Evolutionary conservation across 257 asterid species (phyloP).

Genomic region (Phtheirospermum japonicum): DNA sequence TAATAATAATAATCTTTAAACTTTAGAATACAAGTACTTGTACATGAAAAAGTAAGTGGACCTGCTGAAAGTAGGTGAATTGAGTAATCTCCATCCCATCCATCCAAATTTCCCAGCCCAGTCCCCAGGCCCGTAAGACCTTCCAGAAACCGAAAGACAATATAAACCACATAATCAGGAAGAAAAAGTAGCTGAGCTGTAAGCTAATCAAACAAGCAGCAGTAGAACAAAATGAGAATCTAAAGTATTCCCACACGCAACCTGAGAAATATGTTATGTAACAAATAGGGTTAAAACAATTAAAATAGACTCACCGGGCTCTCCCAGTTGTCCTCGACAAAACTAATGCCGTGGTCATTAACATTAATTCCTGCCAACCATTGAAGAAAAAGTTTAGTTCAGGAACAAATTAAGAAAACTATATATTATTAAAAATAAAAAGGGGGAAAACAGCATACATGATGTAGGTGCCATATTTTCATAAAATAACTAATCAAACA

Average conservation of each 20-base stretch:
- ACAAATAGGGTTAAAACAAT: constrained; percentile 17
- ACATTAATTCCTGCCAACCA: constrained; percentile 74
- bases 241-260: constrained; percentile 8
- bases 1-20: constrained; percentile 9
- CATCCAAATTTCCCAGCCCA: too few species aligned
- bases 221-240: constrained; percentile 14
- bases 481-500: too few species aligned
- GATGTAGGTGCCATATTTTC: too few species aligned
- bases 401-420: constrained; percentile 26
- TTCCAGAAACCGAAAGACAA: too few species aligned
- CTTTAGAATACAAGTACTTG: constrained; percentile 14
- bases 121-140: too few species aligned
- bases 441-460: too few species aligned
- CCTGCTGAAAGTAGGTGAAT: constrained; percentile 99
- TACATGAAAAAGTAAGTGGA: constrained; percentile 26
- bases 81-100: constrained; percentile 99
- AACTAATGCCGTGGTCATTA: constrained; percentile 91
- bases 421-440: too few species aligned
- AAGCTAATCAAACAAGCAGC: constrained; percentile 25
- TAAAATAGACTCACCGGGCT: constrained; percentile 73
- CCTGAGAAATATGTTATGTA: neutral
- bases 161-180: constrained; percentile 4
- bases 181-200: constrained; percentile 1
- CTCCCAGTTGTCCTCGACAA: constrained; percentile 99
- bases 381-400: constrained; percentile 22